A percentile compares a stretch with the other conserved stretches of the same genome.
These are phyloP conservation scores for Panus rudis DNA, from an alignment of 768 basidiomycete species.

Conservation along the genomic window DNA sequence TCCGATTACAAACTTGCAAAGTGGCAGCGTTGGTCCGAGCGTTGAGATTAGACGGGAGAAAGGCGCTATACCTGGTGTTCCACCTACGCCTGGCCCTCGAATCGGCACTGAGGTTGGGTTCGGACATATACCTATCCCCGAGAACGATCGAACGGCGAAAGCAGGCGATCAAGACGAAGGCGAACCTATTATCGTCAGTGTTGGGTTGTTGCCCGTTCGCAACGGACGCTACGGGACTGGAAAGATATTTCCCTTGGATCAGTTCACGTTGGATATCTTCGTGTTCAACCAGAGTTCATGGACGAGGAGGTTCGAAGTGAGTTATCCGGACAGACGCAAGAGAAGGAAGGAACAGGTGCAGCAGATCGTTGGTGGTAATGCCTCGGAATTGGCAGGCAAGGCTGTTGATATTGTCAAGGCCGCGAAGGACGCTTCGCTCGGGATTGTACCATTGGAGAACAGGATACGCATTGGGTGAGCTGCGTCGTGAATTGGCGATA, in stretches of 20 bases:
- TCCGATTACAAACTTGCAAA: constrained; percentile 43
- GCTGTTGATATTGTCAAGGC: constrained; percentile 11
- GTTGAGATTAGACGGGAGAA: constrained; percentile 65
- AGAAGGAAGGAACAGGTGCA: constrained; percentile 26
- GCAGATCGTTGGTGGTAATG: neutral
- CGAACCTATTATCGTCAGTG: constrained; percentile 64
- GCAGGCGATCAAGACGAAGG: constrained; percentile 24
- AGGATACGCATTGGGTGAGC: constrained; percentile 75
- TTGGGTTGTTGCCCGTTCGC: constrained; percentile 38
- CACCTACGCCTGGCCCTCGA: constrained; percentile 52
- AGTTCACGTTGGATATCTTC: constrained; percentile 80
- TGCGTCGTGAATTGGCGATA: too few relatives aligned
- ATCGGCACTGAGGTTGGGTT: constrained; percentile 34
- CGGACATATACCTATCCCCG: constrained; percentile 23
- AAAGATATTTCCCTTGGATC: constrained; percentile 62
- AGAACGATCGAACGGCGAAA: constrained; percentile 16
- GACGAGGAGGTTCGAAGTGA: constrained; percentile 73
- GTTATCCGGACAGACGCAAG: constrained; percentile 50
- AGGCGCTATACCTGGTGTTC: constrained; percentile 29
- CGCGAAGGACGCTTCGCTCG: constrained; percentile 34
- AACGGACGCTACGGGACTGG: constrained; percentile 14
- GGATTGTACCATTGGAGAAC: constrained; percentile 71
- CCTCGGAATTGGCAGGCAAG: constrained; percentile 28
- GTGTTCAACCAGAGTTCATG: constrained; percentile 77
- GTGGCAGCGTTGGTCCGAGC: constrained; percentile 39